Evolutionary conservation across 495 filamentous ascomycete genomes (phyloP), one percentile per base, ranked within the genome.

Genomic region (Xylaria cubensis): DNA sequence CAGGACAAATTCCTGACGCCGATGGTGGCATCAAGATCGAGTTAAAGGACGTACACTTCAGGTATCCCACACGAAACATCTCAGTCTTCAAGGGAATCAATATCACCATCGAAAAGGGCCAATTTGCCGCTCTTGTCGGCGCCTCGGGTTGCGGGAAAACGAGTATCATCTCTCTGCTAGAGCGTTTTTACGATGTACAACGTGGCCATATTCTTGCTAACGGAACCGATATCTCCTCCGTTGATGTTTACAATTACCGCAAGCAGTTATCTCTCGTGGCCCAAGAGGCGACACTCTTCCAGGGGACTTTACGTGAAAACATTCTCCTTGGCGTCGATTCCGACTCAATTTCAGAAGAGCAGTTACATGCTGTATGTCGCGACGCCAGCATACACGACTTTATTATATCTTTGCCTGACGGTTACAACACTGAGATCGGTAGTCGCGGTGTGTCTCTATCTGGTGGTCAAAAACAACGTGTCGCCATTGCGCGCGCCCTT

Each of bases 401-500:
- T 73, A 88, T 93, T 72, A 75, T 81, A 8, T 89, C 88, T 1
- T 80, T 93, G 6, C 91, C 92, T 0, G 84, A 89, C 10, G 89
- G 90, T 0, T 89, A 90, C 75, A 81, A 86, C 65, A 94, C 92
- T 0, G 75, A 84, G 8, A 89, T 91, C 44, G 92, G 93, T 0
- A 87, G 86, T 24, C 89, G 89, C 74, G 92, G 92, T 6, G 85
- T 88, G 17, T 84, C 88, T 64, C 86, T 97, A 58, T 92, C 89
- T 1, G 94, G 94, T 15, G 94, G 94, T 0, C 94, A 97, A 81
- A 91, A 91, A 78, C 94, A 96, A 79, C 87, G 94, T 32, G 82
- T 97, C 42, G 88, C 92, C 0, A 92, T 97, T 67, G 94, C 94
- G 5, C 86, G 94, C 29, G 93, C 94, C 0, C 85, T 96, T 21